Percentiles rank a stretch among this genome's conserved stretches.
These are phyloP conservation scores for Colletotrichum lini DNA, from an alignment of 2,329 filamentous ascomycete species.

Conservation along the genomic window DNA sequence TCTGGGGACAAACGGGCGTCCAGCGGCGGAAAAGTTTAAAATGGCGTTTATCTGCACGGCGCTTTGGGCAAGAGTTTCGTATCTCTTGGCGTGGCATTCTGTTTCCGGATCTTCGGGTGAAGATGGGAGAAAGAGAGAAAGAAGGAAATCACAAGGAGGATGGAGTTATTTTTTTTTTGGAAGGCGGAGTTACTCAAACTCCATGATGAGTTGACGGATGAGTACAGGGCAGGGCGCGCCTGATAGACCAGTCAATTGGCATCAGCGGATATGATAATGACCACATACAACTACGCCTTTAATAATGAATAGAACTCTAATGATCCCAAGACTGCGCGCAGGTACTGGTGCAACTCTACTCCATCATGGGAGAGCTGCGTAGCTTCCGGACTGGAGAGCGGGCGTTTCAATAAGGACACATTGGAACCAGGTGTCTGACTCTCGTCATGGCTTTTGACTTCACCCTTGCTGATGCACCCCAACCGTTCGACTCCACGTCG, in stretches of 20 bases:
- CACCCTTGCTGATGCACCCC: neutral
- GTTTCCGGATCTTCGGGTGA: conserved; percentile 27
- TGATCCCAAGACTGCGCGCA: neutral
- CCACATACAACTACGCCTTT: neutral
- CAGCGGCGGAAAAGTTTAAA: conserved; percentile 30
- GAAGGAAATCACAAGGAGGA: neutral
- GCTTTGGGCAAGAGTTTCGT: conserved; percentile 38
- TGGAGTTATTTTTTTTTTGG: neutral
- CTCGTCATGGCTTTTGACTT: neutral
- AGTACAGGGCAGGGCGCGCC: conserved; percentile 13
- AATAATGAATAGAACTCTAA: conserved; percentile 7
- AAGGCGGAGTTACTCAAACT: neutral
- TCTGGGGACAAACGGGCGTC: conserved; percentile 6
- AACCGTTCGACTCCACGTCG: conserved; percentile 17
- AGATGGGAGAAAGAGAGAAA: neutral
- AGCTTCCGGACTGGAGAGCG: neutral
- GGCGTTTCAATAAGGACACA: neutral
- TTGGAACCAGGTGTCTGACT: neutral
- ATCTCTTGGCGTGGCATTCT: conserved; percentile 27
- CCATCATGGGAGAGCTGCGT: neutral
- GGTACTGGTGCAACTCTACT: neutral
- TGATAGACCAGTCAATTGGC: neutral
- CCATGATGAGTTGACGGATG: neutral
- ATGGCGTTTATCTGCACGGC: conserved; percentile 25
- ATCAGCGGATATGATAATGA: conserved; percentile 21